phyloP scores from a whole-genome alignment of 352 stramenopile species.

The Phytophthora ramorum region DNA sequence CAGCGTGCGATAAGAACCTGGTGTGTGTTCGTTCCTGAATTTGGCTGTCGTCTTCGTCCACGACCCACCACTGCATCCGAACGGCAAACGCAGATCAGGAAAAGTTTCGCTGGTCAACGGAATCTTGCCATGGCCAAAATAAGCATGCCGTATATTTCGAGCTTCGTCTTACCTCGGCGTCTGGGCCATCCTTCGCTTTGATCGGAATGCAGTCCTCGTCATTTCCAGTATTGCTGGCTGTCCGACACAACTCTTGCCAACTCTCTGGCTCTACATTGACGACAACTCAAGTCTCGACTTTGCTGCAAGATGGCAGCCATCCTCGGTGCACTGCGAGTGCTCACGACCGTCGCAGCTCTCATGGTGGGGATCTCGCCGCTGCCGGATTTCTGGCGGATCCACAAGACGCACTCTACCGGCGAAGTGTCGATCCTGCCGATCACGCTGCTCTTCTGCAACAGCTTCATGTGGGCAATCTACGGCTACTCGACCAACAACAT shows the following conservation, averaged over 20 bases:
- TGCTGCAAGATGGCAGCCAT: slow-evolving; percentile 10
- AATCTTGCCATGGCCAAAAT: no score
- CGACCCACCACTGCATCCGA: not conserved
- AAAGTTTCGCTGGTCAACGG: not conserved
- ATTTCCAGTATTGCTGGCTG: slow-evolving; percentile 31
- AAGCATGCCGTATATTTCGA: slow-evolving; percentile 2
- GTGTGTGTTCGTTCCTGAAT: no score
- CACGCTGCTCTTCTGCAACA: slow-evolving; percentile 42
- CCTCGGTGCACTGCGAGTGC: slow-evolving; percentile 33
- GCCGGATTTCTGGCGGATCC: slow-evolving; percentile 40
- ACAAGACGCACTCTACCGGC: slow-evolving; percentile 39
- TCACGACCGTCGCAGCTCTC: slow-evolving; percentile 37
- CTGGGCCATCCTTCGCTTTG: slow-evolving; percentile 8
- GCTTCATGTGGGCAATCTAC: slow-evolving; percentile 51
- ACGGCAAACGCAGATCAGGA: not conserved
- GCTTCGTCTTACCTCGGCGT: slow-evolving; percentile 9
- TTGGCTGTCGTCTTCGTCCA: not conserved
- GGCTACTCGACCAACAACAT: slow-evolving; percentile 44
- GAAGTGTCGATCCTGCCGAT: slow-evolving; percentile 41
- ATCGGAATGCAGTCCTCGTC: not conserved
- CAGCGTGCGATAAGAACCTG: no score
- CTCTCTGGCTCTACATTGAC: not conserved
- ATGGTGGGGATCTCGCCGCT: slow-evolving; percentile 41
- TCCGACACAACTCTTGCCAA: not conserved
- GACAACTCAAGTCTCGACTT: no score